These are phyloP conservation scores for Eucalyptus tenuipes DNA, from an alignment of 345 rosid genomes.

Conservation along the genomic window DNA sequence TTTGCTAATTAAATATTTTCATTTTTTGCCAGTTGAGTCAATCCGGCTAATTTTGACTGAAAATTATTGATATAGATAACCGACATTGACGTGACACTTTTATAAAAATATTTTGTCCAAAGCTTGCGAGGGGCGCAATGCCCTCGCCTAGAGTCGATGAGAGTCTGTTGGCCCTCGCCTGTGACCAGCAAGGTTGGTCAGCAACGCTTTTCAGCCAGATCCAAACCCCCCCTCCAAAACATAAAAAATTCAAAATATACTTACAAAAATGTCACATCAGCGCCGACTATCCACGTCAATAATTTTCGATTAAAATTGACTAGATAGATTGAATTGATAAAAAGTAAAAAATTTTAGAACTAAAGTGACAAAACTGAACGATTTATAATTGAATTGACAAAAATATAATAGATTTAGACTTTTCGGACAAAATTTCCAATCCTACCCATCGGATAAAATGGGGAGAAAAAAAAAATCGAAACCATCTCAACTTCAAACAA, in stretches of 20 bases:
- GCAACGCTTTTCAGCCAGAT: accelerated
- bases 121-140: accelerated
- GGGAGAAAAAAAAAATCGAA: accelerated
- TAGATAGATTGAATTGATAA: accelerated
- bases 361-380: accelerated
- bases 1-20: too few species aligned
- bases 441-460: accelerated
- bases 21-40: accelerated
- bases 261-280: too few species aligned
- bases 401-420: accelerated
- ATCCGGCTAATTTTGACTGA: accelerated
- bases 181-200: accelerated
- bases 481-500: not conserved
- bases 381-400: accelerated
- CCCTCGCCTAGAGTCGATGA: accelerated
- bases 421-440: accelerated
- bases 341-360: accelerated
- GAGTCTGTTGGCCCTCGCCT: accelerated
- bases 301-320: accelerated
- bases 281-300: accelerated
- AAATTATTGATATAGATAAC: accelerated
- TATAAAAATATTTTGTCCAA: too few species aligned
- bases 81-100: accelerated
- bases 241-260: too few species aligned
- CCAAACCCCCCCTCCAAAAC: accelerated